Evolutionary conservation across 768 basidiomycete genomes (phyloP), one percentile per base, ranked within the genome.

Genomic region (Paxillus ammoniavirescens): DNA sequence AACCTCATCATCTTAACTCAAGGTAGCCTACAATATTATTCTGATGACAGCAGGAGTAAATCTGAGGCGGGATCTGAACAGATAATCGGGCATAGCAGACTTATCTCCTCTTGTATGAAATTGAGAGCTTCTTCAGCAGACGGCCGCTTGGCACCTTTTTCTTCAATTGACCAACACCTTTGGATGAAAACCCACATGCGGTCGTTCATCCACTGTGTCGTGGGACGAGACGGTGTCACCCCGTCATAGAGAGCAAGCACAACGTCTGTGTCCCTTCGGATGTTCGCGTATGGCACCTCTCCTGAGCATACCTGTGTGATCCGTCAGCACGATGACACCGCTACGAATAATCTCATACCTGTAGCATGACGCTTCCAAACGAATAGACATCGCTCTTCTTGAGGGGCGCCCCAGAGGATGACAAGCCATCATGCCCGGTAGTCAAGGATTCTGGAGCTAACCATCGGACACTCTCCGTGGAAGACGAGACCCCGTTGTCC

Each of bases 371-470:
- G n/a, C n/a, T n/a, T n/a, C n/a, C n/a, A n/a, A n/a, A n/a, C n/a
- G n/a, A n/a, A n/a, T n/a, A n/a, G n/a, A n/a, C n/a, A n/a, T n/a
- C n/a, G n/a, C n/a, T 12, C 55, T 52, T 8, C 15, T 46, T 8
- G 31, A 28, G 47, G 6, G 38, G 44, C 6, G 10, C 10, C 9
- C 10, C 9, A 15, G 15, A 3, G 12, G 21, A 36, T n/a, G 42
- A n/a, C 7, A 18, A 23, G 26, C 47, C 52, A 5, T 69, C 63
- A 10, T n/a, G n/a, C n/a, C 63, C 55, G 17, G 59, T 28, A 13
- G 61, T 64, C 52, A 74, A 77, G 4, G 78, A 57, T 14, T 70
- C 59, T 0, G 75, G 63, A 41, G 77, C 78, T 14, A 75, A 73
- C 76, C 77, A 78, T 0, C 78, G 70, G 1, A 74, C 72, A 12